Evolutionary conservation across 805 yeast species (phyloP).

Genomic region (Tetrapisispora fleetii): DNA sequence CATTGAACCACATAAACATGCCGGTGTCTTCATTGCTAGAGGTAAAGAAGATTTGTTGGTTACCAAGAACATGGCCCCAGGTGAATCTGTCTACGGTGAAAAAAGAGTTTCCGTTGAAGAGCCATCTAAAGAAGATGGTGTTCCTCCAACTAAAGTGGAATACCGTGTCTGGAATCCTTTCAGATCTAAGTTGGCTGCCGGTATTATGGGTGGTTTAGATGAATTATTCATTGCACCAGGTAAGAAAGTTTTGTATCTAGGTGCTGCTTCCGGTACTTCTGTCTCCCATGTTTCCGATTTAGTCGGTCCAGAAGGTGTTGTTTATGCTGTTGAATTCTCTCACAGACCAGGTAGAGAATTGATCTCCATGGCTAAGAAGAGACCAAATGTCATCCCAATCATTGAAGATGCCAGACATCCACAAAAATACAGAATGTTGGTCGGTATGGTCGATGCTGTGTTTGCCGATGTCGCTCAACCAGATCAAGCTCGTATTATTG

Average conservation of each 20-base stretch:
- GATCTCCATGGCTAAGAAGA: constrained; percentile 99
- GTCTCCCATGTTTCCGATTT: constrained; percentile 97
- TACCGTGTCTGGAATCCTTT: constrained; percentile 99
- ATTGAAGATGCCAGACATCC: constrained; percentile 99
- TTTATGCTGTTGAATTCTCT: constrained; percentile 97
- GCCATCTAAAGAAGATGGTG: constrained; percentile 80
- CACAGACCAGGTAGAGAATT: constrained; percentile 99
- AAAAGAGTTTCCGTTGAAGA: constrained; percentile 91
- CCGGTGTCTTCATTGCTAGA: constrained; percentile 98
- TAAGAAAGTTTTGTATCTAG: constrained; percentile 90
- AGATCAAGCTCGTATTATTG: constrained; percentile 99
- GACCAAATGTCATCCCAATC: constrained; percentile 97
- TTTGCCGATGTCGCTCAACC: constrained; percentile 99
- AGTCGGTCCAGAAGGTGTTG: constrained; percentile 98
- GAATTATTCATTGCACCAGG: constrained; percentile 97
- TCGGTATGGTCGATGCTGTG: constrained; percentile 97
- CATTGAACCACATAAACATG: constrained; percentile 97
- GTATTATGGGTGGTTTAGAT: constrained; percentile 99
- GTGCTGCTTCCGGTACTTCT: constrained; percentile 99
- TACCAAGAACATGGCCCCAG: constrained; percentile 95
- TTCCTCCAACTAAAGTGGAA: constrained; percentile 87
- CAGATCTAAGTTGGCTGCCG: constrained; percentile 99
- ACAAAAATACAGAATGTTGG: constrained; percentile 97
- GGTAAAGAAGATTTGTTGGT: constrained; percentile 98
- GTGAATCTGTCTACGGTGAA: constrained; percentile 97